phyloP scores from a whole-genome alignment of 768 basidiomycete species.

The Phallus indusiatus region DNA sequence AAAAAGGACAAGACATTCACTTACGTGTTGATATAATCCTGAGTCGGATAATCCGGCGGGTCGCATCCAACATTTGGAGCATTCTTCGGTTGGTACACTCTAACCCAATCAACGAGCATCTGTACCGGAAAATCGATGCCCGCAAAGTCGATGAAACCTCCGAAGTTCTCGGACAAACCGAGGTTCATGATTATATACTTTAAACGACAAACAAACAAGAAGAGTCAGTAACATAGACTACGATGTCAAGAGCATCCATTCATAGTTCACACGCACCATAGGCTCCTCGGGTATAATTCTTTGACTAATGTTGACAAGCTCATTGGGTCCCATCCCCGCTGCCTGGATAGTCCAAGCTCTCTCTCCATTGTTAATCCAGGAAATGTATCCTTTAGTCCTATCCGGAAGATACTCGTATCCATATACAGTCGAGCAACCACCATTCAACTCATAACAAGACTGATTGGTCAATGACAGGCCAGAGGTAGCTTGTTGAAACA shows the following conservation, averaged over 20 bases:
- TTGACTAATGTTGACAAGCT: slow-evolving; percentile 47
- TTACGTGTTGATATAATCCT: slow-evolving; percentile 70
- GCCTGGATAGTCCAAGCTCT: slow-evolving; percentile 63
- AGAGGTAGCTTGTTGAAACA: slow-evolving; percentile 78
- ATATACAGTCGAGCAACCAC: slow-evolving; percentile 52
- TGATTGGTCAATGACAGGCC: slow-evolving; percentile 62
- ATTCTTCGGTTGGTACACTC: slow-evolving; percentile 76
- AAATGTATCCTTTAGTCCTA: slow-evolving; percentile 68
- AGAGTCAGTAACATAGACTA: too few species aligned
- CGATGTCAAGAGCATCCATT: slow-evolving; percentile 35
- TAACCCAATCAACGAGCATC: slow-evolving; percentile 80
- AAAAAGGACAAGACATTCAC: slow-evolving; percentile 16
- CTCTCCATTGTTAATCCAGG: slow-evolving; percentile 60
- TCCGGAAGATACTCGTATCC: slow-evolving; percentile 81
- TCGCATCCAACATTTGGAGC: slow-evolving; percentile 77
- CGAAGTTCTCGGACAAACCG: slow-evolving; percentile 80
- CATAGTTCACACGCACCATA: slow-evolving; percentile 41
- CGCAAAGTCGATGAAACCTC: slow-evolving; percentile 51
- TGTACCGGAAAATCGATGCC: slow-evolving; percentile 62
- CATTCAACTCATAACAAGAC: slow-evolving; percentile 53
- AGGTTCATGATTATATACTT: slow-evolving; percentile 84
- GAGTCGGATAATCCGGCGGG: slow-evolving; percentile 69
- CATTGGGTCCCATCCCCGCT: slow-evolving; percentile 54
- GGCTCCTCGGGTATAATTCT: slow-evolving; percentile 77
- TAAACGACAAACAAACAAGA: too few species aligned